Percentiles rank a stretch among this genome's conserved stretches.
Conservation (phyloP, 1,139 yeast species). For the Chernovozyma aurita region DNA sequence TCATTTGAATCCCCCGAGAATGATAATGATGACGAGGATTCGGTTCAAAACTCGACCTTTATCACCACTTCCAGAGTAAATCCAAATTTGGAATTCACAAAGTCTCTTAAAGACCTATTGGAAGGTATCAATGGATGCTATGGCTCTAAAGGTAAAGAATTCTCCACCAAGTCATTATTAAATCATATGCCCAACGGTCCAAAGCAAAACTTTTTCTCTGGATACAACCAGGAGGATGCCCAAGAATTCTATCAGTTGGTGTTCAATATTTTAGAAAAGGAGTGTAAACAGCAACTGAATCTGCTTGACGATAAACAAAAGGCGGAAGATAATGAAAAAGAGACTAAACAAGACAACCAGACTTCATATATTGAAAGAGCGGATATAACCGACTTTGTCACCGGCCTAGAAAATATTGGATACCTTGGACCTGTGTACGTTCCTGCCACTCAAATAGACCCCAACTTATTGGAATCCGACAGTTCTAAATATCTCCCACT, state of each 20-base stretch:
- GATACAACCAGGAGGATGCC: conserved; percentile 92
- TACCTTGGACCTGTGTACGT: conserved; percentile 59
- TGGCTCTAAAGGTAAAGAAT: conserved; percentile 52
- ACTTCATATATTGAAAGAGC: conserved; percentile 19
- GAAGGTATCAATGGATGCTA: conserved; percentile 55
- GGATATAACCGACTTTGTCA: conserved; percentile 19
- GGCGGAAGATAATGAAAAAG: conserved; percentile 44
- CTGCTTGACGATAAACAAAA: too few species aligned
- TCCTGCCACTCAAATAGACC: conserved; percentile 72
- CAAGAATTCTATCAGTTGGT: conserved; percentile 89
- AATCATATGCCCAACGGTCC: conserved; percentile 78
- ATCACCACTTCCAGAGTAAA: not conserved
- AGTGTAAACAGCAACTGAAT: conserved; percentile 40
- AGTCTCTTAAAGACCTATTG: conserved; percentile 45
- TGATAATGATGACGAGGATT: not conserved
- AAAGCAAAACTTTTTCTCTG: conserved; percentile 66
- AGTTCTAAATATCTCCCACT: conserved; percentile 42
- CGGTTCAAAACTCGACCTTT: conserved; percentile 8
- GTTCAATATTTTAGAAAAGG: conserved; percentile 68
- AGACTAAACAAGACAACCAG: conserved; percentile 27
- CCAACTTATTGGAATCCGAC: conserved; percentile 38
- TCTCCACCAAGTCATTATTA: conserved; percentile 60
- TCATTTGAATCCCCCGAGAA: too few species aligned
- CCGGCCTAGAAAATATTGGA: conserved; percentile 52
- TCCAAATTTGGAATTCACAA: not conserved